Base-by-base conservation (phyloP, 345 rosid genomes). In the Dimocarpus longan region DNA sequence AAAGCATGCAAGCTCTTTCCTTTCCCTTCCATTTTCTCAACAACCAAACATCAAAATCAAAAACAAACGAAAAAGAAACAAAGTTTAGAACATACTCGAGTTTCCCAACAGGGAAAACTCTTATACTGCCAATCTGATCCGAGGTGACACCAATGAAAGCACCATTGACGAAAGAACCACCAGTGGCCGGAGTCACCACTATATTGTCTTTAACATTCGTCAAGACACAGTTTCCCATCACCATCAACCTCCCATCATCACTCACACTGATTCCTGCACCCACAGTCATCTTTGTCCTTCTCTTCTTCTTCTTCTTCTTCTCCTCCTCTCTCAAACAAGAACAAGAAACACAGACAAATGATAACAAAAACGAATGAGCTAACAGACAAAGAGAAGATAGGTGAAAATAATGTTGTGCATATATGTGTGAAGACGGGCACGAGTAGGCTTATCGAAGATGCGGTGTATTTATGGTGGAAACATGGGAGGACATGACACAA, bases 141-240 rank as follows among this genome's bases (percentile, higher is more conserved):
- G 88, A 88, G 43, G 62, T 59, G 42, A 87, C 92, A 10, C 94
- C 92, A 26, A 91, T n/a, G 73, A 91, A 91, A 62, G 92, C 91
- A 24, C 92, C 92, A 79, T 83, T 84, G 68, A 81, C 37, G 63
- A 82, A 72, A n/a, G 82, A 84, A 52, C 64, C 82, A 5, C 86
- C 86, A 7, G 77, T 28, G 19, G 89, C 86, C 8, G 86, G 84
- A 52, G 86, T 78, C 71, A 89, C 81, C 76, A 80, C 80, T 39
- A 91, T 77, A 71, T 87, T 88, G 37, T 82, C 83, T 11, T 81
- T 77, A 64, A 91, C 87, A 62, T 87, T 85, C 40, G 82, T 75
- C 74, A 91, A 77, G 12, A 89, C 75, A 66, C 68, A 59, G 73
- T 78, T 80, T 68, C 91, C 92, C 67, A 80, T 81, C 72, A 88